Percentiles rank a stretch among this genome's conserved stretches.
Evolutionary conservation across 2,329 filamentous ascomycete genomes (phyloP).

Genomic region (Cordyceps tenuipes): DNA sequence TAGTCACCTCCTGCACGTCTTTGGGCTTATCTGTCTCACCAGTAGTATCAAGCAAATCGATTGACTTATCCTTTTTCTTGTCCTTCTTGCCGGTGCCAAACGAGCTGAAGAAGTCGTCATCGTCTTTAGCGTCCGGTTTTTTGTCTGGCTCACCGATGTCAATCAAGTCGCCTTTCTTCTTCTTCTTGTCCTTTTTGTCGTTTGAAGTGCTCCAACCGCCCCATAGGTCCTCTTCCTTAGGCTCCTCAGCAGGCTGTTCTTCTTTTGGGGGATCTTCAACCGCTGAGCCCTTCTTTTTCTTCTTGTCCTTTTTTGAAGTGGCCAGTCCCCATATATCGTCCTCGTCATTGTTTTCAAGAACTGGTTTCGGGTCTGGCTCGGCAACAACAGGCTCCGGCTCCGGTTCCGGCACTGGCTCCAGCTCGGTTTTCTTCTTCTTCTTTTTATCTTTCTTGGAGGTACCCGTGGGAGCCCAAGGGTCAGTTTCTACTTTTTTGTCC

Average conservation of each 20-base stretch:
- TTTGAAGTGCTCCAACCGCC: slow-evolving; percentile 17
- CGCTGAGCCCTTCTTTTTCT: slow-evolving; percentile 20
- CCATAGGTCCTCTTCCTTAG: slow-evolving; percentile 19
- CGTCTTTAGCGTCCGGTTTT: slow-evolving; percentile 18
- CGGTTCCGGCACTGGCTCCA: slow-evolving; percentile 6
- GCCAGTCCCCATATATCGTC: slow-evolving; percentile 19
- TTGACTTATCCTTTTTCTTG: slow-evolving; percentile 42
- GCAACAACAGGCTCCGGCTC: slow-evolving; percentile 15
- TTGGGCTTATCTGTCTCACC: slow-evolving; percentile 39
- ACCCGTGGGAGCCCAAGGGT: slow-evolving; percentile 16
- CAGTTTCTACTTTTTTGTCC: slow-evolving; percentile 15
- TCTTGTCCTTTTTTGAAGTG: slow-evolving; percentile 14
- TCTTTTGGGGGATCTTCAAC: slow-evolving; percentile 14
- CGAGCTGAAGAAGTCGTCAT: slow-evolving; percentile 47
- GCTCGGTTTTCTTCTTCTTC: slow-evolving; percentile 23
- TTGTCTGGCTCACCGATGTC: slow-evolving; percentile 25
- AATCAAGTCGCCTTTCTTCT: slow-evolving; percentile 28
- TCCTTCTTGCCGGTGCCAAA: slow-evolving; percentile 48
- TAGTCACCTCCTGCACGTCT: slow-evolving; percentile 36
- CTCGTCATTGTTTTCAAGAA: slow-evolving; percentile 17
- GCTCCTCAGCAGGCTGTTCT: slow-evolving; percentile 16
- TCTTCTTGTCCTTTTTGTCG: slow-evolving; percentile 32
- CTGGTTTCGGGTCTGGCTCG: slow-evolving; percentile 14
- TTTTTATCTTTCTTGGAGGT: slow-evolving; percentile 24
- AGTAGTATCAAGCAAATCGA: slow-evolving; percentile 38